Percentiles rank a stretch among this genome's conserved stretches.
Conservation (phyloP, 805 yeast species). For the Grigorovia humatica region DNA sequence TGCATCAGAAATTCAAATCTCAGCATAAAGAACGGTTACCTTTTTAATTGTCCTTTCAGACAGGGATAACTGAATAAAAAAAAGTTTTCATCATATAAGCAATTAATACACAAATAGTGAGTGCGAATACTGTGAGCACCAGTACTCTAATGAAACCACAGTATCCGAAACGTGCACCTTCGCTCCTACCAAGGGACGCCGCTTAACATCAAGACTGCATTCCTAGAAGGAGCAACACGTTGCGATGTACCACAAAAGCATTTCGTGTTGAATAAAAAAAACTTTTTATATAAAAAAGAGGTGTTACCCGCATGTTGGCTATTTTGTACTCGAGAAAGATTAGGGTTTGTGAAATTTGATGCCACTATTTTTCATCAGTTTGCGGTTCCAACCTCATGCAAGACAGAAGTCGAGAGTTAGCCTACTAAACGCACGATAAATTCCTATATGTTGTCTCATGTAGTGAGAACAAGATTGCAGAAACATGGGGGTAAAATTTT, state of each 20-base stretch:
- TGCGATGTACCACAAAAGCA: no score
- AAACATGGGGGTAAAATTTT: neutral
- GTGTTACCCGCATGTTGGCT: neutral
- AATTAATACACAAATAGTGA: neutral
- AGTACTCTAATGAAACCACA: neutral
- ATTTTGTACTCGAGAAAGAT: neutral
- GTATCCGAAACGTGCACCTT: neutral
- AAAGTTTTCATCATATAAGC: slow-evolving; percentile 26
- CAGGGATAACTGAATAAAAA: slow-evolving; percentile 31
- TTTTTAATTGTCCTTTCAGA: slow-evolving; percentile 27
- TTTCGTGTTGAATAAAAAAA: no score
- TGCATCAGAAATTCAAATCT: slow-evolving; percentile 8
- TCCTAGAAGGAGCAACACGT: neutral
- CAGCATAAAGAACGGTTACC: slow-evolving; percentile 26
- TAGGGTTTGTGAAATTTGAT: neutral
- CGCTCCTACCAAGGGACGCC: no score
- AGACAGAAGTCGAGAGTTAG: neutral
- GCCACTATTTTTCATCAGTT: no score
- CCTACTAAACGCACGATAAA: no score
- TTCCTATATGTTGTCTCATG: neutral
- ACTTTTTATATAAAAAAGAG: no score
- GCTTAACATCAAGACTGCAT: no score
- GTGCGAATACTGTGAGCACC: neutral
- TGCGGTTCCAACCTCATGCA: no score
- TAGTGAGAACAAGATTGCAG: neutral